Base-by-base conservation (phyloP, 2,329 filamentous ascomycete genomes). In the Teratosphaeria viscida region DNA sequence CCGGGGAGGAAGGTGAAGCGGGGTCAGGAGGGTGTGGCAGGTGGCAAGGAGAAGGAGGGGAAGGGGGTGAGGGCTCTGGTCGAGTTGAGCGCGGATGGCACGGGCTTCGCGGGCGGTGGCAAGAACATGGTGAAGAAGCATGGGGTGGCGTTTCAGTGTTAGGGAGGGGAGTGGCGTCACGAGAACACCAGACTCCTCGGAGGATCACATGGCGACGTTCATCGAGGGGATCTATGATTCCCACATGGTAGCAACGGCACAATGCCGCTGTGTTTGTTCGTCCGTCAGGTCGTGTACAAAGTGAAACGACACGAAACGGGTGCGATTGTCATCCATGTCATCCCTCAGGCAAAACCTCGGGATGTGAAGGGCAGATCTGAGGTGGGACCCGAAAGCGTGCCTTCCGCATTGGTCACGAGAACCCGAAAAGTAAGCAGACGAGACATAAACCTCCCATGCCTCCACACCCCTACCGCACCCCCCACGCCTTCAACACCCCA, bases 71-170 rank as follows among this genome's bases (percentile, higher is more conserved):
- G 86, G 0, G 92, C 92, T 0, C 71, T 96, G 37, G 86, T 96
- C 2, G 84, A 88, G 69, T 82, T 97, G 55, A 85, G 83, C 65
- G 89, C 87, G 39, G 92, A 96, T 67, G 92, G 92, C 0, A 97
- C 92, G 0, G 92, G 92, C 0, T 97, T 96, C 74, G 92, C 92
- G 4, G 88, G 90, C 4, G 86, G 87, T n/a, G 92, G 94, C 2
- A 82, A 83, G 57, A 95, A 88, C 69, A 83, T 89, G 67, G 90
- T 95, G 16, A 88, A 88, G 74, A 94, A 86, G 72, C 77, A 82
- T 3, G 87, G 88, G 0, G 85, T 95, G 19, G 87, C 86, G 0
- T 96, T 96, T 73, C 89, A 95, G 71, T 92, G 89, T 71, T 94
- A 54, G 35, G 29, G 29, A 5, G 29, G 29, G 23, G 1, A 23